Percentiles rank a stretch among this genome's conserved stretches.
Conservation (phyloP, 2,329 filamentous ascomycete species). For the Apiospora malaysiana region DNA sequence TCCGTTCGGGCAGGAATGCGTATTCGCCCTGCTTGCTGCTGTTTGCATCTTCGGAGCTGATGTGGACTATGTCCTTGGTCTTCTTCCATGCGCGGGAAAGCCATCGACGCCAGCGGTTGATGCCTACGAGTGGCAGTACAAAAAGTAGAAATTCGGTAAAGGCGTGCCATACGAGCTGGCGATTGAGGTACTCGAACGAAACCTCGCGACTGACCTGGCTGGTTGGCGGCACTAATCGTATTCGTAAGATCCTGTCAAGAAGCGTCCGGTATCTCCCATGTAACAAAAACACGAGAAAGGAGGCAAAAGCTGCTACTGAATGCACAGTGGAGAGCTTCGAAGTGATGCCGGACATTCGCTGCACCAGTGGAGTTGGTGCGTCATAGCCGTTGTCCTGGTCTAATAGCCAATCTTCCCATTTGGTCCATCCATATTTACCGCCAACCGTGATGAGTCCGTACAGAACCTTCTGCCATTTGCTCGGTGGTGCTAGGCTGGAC, state of each 20-base stretch:
- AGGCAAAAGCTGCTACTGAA: conserved; percentile 80
- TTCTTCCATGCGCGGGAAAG: conserved; percentile 86
- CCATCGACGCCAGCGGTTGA: conserved; percentile 91
- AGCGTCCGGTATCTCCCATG: conserved; percentile 92
- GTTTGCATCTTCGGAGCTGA: conserved; percentile 54
- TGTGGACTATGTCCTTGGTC: conserved; percentile 68
- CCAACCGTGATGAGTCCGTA: conserved; percentile 88
- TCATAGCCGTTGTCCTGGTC: conserved; percentile 78
- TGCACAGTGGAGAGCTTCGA: conserved; percentile 74
- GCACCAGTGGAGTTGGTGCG: conserved; percentile 56
- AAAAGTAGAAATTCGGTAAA: conserved; percentile 99
- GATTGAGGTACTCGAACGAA: conserved; percentile 96
- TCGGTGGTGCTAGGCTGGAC: conserved; percentile 70
- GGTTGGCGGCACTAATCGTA: conserved; percentile 84
- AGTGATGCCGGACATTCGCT: conserved; percentile 71
- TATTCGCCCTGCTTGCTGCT: conserved; percentile 73
- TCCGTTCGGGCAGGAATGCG: conserved; percentile 86
- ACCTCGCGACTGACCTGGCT: conserved; percentile 89
- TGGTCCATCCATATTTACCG: conserved; percentile 87
- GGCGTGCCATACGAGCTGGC: conserved; percentile 98
- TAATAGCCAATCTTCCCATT: conserved; percentile 88
- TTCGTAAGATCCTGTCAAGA: conserved; percentile 80
- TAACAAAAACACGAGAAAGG: conserved; percentile 88
- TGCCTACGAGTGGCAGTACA: conserved; percentile 93
- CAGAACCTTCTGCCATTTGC: conserved; percentile 79